Percentiles rank a stretch among this genome's conserved stretches.
These are phyloP conservation scores for Delphinella strobiligena DNA, from an alignment of 2,329 filamentous ascomycete species.

Conservation along the genomic window DNA sequence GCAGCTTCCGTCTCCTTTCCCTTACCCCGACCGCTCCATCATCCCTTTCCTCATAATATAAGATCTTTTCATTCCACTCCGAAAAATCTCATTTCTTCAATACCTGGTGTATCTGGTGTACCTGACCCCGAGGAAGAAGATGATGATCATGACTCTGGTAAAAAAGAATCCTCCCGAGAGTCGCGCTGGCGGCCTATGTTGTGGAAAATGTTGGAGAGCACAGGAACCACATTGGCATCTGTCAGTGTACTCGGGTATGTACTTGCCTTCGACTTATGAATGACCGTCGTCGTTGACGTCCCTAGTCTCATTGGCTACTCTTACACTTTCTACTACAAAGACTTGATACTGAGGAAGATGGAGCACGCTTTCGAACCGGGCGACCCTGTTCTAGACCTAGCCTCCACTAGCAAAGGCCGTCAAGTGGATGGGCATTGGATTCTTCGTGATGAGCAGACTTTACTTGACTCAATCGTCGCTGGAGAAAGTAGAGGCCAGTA, in stretches of 20 bases:
- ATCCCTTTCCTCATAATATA: neutral
- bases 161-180: conserved; percentile 1
- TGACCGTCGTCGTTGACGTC: too few relatives aligned
- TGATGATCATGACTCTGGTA: neutral
- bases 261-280: too few relatives aligned
- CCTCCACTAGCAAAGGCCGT: conserved; percentile 35
- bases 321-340: conserved; percentile 59
- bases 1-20: neutral
- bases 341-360: conserved; percentile 84
- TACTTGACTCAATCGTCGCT: conserved; percentile 70
- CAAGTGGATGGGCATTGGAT: conserved; percentile 21
- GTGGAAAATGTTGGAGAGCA: conserved; percentile 6
- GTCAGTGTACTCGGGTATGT: conserved; percentile 5
- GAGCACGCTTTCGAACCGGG: conserved; percentile 81
- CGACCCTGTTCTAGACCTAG: conserved; percentile 56
- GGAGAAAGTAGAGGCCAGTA: conserved; percentile 71
- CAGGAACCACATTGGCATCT: conserved; percentile 4
- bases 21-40: neutral
- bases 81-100: conserved; percentile 1
- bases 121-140: conserved; percentile 7
- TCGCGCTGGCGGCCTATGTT: conserved; percentile 7
- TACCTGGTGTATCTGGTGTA: conserved; percentile 4
- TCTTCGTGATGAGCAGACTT: conserved; percentile 34
- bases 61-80: neutral
- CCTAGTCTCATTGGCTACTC: conserved; percentile 27